Evolutionary conservation across 1,139 yeast species (phyloP).

Genomic region (Sporopachydermia cereana): DNA sequence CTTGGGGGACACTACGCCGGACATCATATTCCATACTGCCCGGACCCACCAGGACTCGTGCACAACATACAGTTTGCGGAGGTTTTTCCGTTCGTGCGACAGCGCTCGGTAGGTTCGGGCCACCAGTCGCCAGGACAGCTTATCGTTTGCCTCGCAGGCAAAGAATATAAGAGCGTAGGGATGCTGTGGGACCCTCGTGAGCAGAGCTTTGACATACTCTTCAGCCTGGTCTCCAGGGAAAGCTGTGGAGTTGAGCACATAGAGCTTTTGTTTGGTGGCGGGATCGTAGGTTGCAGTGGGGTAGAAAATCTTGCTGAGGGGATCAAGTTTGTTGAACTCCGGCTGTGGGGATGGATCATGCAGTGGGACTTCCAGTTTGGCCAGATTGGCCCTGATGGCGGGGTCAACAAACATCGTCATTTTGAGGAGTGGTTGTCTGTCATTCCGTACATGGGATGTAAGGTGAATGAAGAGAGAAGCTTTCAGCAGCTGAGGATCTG

Average conservation of each 20-base stretch:
- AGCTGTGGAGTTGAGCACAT: conserved; percentile 65
- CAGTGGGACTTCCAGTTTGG: background rate
- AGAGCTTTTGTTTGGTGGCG: conserved; percentile 48
- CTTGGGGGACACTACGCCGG: conserved; percentile 44
- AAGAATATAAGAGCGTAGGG: conserved; percentile 61
- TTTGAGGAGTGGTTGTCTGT: no score
- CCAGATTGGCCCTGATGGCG: conserved; percentile 1
- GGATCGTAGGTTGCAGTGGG: conserved; percentile 50
- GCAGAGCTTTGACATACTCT: conserved; percentile 16
- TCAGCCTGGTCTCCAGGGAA: conserved; percentile 40
- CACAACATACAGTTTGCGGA: conserved; percentile 61
- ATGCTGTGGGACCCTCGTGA: conserved; percentile 35
- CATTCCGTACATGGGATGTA: no score
- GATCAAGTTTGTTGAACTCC: background rate
- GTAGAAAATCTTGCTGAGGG: conserved; percentile 40
- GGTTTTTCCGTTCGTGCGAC: conserved; percentile 43
- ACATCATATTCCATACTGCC: conserved; percentile 62
- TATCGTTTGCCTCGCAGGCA: conserved; percentile 57
- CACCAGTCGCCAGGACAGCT: conserved; percentile 63
- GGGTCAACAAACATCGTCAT: background rate
- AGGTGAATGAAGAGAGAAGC: no score
- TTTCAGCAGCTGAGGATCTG: no score
- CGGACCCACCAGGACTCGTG: conserved; percentile 90
- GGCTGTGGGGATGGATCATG: background rate
- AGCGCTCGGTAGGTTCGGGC: conserved; percentile 61